phyloP scores from a whole-genome alignment of 148 eudicot species.

The Heliamphora exappendiculata region DNA sequence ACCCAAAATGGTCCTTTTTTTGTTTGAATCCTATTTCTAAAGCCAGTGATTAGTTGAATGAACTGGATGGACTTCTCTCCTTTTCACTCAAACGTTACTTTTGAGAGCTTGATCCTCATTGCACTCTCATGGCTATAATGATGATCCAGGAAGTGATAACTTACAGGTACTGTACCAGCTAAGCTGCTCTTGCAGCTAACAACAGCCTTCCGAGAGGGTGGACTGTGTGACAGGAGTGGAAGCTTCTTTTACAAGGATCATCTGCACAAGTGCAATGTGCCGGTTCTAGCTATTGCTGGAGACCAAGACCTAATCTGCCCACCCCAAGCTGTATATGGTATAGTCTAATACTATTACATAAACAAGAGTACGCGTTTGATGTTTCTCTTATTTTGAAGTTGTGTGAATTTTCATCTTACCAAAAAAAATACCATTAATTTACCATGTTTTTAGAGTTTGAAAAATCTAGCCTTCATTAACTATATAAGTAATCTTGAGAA shows the following conservation, averaged over 20 bases:
- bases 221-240: constrained; percentile 46
- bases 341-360: too few species aligned
- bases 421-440: too few species aligned
- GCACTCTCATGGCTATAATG: background rate
- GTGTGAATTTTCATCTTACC: too few species aligned
- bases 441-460: too few species aligned
- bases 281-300: constrained; percentile 62
- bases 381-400: too few species aligned
- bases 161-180: constrained; percentile 54
- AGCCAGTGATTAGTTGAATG: too few species aligned
- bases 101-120: background rate
- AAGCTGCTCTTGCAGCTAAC: constrained; percentile 66
- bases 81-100: background rate
- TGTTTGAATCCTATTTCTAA: too few species aligned
- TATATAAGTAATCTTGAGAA: too few species aligned
- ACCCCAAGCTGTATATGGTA: constrained; percentile 77
- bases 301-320: constrained; percentile 63
- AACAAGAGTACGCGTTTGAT: too few species aligned
- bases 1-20: too few species aligned
- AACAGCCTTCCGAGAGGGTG: constrained; percentile 51
- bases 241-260: constrained; percentile 67
- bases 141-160: background rate
- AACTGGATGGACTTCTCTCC: too few species aligned
- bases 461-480: too few species aligned
- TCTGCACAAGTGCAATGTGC: constrained; percentile 41